Evolutionary conservation across 2,329 filamentous ascomycete genomes (phyloP).

Genomic region (Tolypocladium tundrense): DNA sequence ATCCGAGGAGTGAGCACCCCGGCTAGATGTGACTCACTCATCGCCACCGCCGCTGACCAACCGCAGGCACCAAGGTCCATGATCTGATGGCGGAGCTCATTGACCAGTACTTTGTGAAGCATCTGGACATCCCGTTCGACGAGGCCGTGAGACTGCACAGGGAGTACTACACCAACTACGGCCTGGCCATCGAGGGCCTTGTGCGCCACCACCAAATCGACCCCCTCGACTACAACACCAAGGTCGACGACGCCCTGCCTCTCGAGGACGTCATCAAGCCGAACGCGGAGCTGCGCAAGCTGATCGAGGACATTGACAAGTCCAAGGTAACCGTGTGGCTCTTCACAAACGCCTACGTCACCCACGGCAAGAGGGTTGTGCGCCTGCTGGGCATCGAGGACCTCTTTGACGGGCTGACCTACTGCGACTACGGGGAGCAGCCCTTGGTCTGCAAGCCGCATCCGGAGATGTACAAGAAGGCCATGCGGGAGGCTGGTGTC

Average conservation of each 20-base stretch:
- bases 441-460: conserved; percentile 83
- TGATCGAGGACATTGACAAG: conserved; percentile 75
- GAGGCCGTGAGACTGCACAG: conserved; percentile 81
- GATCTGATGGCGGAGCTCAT: conserved; percentile 84
- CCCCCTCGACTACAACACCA: conserved; percentile 83
- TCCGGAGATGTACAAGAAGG: conserved; percentile 73
- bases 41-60: background rate
- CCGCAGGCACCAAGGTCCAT: conserved; percentile 63
- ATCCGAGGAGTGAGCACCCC: conserved; percentile 61
- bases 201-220: conserved; percentile 93
- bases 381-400: conserved; percentile 73
- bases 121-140: conserved; percentile 62
- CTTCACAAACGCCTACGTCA: conserved; percentile 93
- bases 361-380: conserved; percentile 74
- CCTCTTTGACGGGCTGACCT: conserved; percentile 89
- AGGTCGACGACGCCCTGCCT: conserved; percentile 91
- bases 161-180: conserved; percentile 93
- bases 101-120: conserved; percentile 49
- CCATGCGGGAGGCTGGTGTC: conserved; percentile 74
- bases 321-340: conserved; percentile 84
- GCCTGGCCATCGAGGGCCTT: conserved; percentile 91
- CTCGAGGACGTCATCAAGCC: conserved; percentile 77
- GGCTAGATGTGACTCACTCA: background rate
- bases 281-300: conserved; percentile 58
- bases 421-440: conserved; percentile 71